Percentiles rank a stretch among this genome's conserved stretches.
Conservation (phyloP, 2,329 filamentous ascomycete species). For the Pyrenophora graminea region DNA sequence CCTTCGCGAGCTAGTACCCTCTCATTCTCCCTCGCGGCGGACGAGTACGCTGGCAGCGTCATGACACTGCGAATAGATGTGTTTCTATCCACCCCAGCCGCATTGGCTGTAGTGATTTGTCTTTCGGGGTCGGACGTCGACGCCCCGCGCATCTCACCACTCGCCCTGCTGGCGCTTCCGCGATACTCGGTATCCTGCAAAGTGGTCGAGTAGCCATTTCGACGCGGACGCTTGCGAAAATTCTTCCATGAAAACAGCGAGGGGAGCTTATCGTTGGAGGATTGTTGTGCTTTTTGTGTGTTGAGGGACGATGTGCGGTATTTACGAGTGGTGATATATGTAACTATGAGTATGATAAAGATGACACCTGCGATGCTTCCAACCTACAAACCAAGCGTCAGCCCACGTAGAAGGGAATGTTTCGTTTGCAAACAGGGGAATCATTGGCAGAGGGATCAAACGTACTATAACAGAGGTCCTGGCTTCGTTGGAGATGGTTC, state of each 20-base stretch:
- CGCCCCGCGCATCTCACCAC: slow-evolving; percentile 39
- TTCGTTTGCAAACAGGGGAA: neutral
- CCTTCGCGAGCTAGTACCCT: slow-evolving; percentile 85
- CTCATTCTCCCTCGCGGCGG: slow-evolving; percentile 73
- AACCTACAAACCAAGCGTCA: slow-evolving; percentile 28
- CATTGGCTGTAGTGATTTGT: slow-evolving; percentile 35
- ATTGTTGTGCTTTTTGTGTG: slow-evolving; percentile 15
- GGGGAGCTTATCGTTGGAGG: slow-evolving; percentile 33
- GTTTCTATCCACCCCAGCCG: slow-evolving; percentile 70
- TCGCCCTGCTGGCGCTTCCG: slow-evolving; percentile 25
- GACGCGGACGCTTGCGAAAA: slow-evolving; percentile 31
- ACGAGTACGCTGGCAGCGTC: slow-evolving; percentile 85
- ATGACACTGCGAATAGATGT: slow-evolving; percentile 91
- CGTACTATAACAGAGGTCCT: slow-evolving; percentile 39
- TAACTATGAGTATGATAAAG: slow-evolving; percentile 40
- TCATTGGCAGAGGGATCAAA: slow-evolving; percentile 3
- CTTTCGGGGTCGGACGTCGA: slow-evolving; percentile 30
- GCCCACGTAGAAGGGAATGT: neutral
- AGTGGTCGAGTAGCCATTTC: slow-evolving; percentile 40
- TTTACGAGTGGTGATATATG: slow-evolving; percentile 35
- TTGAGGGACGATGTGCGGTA: slow-evolving; percentile 24
- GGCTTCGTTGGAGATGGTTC: slow-evolving; percentile 24
- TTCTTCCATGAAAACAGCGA: slow-evolving; percentile 39
- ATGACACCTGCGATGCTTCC: slow-evolving; percentile 34
- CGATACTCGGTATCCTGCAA: slow-evolving; percentile 41